Conservation (phyloP, 495 filamentous ascomycete genomes). For the Filosporella fistucella region DNA sequence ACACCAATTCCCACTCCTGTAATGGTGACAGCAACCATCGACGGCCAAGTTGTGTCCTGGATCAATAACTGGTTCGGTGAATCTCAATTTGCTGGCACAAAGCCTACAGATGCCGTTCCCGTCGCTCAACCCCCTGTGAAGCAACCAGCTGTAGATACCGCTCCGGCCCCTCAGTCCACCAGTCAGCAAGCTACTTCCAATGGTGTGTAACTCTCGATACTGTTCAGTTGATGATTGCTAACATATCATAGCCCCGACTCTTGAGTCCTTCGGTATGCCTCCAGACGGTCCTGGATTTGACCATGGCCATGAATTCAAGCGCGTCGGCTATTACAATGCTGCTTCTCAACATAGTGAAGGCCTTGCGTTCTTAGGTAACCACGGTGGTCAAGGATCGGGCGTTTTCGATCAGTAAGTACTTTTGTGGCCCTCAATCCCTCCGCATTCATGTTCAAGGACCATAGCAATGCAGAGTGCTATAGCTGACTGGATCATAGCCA, state of each 20-base stretch:
- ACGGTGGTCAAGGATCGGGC: constrained; percentile 55
- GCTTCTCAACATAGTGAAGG: constrained; percentile 41
- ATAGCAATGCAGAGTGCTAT: neutral
- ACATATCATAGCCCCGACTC: neutral
- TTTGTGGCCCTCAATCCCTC: no score
- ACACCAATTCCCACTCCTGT: constrained; percentile 10
- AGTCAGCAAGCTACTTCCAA: no score
- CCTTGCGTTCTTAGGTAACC: constrained; percentile 62
- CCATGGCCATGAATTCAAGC: constrained; percentile 23
- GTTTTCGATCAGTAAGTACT: constrained; percentile 48
- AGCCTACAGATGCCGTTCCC: neutral
- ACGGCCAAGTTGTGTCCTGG: constrained; percentile 59
- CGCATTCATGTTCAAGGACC: neutral
- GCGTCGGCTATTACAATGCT: constrained; percentile 55
- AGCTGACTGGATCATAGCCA: constrained; percentile 26
- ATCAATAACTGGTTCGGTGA: constrained; percentile 52
- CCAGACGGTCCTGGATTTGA: neutral
- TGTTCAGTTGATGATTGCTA: no score
- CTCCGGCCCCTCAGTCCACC: no score
- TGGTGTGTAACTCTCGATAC: no score
- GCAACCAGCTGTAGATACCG: no score
- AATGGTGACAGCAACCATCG: constrained; percentile 54
- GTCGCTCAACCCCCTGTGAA: neutral
- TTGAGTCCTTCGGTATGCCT: neutral
- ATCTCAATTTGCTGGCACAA: neutral